These are phyloP conservation scores for Lachnellula subtilissima DNA, from an alignment of 2,329 filamentous ascomycete genomes.

Conservation along the genomic window DNA sequence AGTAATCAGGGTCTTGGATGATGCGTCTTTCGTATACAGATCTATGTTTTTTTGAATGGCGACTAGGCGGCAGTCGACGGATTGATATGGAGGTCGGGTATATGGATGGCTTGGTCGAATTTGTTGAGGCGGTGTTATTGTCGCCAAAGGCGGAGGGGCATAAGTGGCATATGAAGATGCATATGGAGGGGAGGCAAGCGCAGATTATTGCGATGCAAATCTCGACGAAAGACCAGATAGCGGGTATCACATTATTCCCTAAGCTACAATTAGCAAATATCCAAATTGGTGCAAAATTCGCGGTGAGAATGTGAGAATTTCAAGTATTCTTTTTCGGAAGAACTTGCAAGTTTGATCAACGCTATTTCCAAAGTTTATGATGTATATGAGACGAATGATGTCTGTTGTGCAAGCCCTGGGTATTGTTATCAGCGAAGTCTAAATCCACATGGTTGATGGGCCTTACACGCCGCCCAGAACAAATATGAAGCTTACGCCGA, in stretches of 20 bases:
- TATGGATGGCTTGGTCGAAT: too few species aligned
- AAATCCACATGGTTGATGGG: not conserved
- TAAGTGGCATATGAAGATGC: slow-evolving; percentile 6
- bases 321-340: not conserved
- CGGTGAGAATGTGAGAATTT: not conserved
- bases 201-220: slow-evolving; percentile 25
- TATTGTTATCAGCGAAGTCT: not conserved
- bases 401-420: slow-evolving; percentile 21
- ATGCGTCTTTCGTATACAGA: too few species aligned
- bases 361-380: slow-evolving; percentile 17
- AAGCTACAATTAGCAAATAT: not conserved
- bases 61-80: too few species aligned
- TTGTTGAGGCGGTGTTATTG: not conserved
- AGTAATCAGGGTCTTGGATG: too few species aligned
- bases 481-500: slow-evolving; percentile 63
- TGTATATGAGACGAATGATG: slow-evolving; percentile 22
- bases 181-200: slow-evolving; percentile 25
- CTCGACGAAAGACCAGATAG: slow-evolving; percentile 29
- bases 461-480: slow-evolving; percentile 61
- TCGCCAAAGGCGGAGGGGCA: slow-evolving; percentile 12
- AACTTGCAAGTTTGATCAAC: slow-evolving; percentile 23
- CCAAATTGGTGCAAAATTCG: not conserved
- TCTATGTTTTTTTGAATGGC: too few species aligned
- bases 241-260: slow-evolving; percentile 23
- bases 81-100: too few species aligned